phyloP scores from a whole-genome alignment of 208 protist genomes.

The Leishmania aethiopica region DNA sequence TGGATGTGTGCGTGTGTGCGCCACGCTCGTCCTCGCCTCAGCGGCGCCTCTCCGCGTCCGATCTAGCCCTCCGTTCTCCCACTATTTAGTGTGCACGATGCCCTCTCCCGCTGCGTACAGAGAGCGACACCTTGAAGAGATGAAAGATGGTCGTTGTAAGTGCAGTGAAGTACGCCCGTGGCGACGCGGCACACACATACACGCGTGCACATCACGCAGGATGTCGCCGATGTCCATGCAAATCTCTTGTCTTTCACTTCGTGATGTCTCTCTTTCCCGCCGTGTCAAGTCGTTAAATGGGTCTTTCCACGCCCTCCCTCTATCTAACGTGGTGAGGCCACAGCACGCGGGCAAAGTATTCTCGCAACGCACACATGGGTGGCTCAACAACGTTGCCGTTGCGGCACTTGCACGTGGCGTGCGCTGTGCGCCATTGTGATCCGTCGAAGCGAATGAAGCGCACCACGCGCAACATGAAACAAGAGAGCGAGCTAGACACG shows the following conservation, averaged over 20 bases:
- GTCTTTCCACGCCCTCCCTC: not conserved
- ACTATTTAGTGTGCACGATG: not conserved
- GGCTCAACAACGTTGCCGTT: not conserved
- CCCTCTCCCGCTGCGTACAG: not conserved
- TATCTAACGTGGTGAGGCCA: not conserved
- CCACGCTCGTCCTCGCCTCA: not conserved
- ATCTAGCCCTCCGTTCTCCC: not conserved
- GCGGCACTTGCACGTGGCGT: not conserved
- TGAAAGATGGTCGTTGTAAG: not conserved
- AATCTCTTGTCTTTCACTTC: not conserved
- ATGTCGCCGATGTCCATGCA: not conserved
- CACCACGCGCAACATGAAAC: not conserved
- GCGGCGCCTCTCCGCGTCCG: not conserved
- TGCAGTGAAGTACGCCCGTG: not conserved
- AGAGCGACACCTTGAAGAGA: not conserved
- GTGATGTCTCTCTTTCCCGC: not conserved
- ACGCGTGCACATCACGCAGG: not conserved
- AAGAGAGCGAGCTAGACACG: not conserved
- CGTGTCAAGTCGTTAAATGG: conserved; percentile 1
- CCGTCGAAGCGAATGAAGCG: not conserved
- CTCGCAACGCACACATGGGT: not conserved
- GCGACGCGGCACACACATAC: not conserved
- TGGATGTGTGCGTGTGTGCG: not conserved
- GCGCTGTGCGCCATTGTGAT: not conserved
- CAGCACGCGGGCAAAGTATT: not conserved